Evolutionary conservation across 2,329 filamentous ascomycete species (phyloP), one percentile per base, ranked within the genome.

Genomic region (Zymoseptoria pseudotritici): DNA sequence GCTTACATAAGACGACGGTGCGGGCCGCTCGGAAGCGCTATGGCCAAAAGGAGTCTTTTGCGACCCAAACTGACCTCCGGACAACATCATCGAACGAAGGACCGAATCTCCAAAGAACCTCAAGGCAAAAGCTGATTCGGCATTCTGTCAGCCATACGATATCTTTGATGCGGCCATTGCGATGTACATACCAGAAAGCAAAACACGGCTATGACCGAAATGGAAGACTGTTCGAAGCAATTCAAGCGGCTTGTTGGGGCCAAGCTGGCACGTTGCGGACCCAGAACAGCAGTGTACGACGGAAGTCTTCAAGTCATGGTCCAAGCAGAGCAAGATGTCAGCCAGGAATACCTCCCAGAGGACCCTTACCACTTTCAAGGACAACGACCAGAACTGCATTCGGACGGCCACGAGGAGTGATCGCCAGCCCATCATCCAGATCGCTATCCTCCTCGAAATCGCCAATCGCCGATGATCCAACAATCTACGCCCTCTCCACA

Each of bases 401-500:
- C 26, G 26, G 8, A 29, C 1, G 17, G 2, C 36, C 17, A 46
- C 13, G 36, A 17, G 17, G 17, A n/a, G 36, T n/a, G 36, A 17
- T n/a, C 17, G 6, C 5, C 36, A n/a, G 36, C 13, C 13, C 13
- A 13, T 13, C 17, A 2, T 46, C 13, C 36, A 46, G 4, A 17
- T n/a, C 17, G 5, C 17, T 46, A 2, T 46, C 36, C 36, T 17
- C 36, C 7, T 46, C 36, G 17, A n/a, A 46, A 4, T 17, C 36
- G 11, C 7, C 36, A n/a, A n/a, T 2, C 13, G 0, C 36, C 13
- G 13, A 17, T 17, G 66, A 71, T 20, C 63, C 71, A 1, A 97
- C 93, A 1, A 96, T 99, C 57, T 97, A 96, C 74, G 94, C 94
- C 0, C 78, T 97, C 0, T 97, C 93, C 0, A 95, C 92, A 0